Base-by-base conservation (phyloP, 176 grass and related monocot genomes). In the Phyllostachys edulis region DNA sequence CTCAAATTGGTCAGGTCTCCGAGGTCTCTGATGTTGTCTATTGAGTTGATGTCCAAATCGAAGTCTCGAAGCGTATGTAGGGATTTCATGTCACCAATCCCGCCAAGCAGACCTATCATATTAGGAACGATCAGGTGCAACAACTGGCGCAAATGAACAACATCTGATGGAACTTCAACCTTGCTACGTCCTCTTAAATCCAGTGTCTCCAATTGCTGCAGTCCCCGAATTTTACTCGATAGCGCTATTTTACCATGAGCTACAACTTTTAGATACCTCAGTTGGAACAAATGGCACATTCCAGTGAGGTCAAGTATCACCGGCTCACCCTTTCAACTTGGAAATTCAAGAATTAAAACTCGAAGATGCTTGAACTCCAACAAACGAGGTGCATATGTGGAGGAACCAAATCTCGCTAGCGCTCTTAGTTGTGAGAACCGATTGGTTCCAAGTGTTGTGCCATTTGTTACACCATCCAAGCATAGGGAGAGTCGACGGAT, bases 301-400 rank as follows among this genome's bases (percentile, higher is more conserved):
- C 24, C 71, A 2, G 12, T 32, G 6, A 34, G 40, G 71, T 73
- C 71, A 34, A 34, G 0, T 73, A 32, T 71, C 40, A 1, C 38
- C 1, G 0, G 34, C 5, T 2, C 20, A 38, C 7, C 1, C 0
- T 36, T 7, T n/a, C 3, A 0, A 8, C 37, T 11, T 46, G 10
- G 5, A 71, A 6, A 32, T 3, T 47, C 65, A 68, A 41, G 18
- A 11, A 4, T 68, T 68, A 68, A 68, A 41, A 68, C 37, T 41
- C 65, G 37, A 37, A 68, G 65, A 41, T 40, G 65, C 37, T 68
- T 68, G 0, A 68, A 40, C 65, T 41, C 18, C 20, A 9, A 67
- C 17, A 67, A 34, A 34, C 1, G 32, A 34, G 32, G 32, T 34
- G 32, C 32, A 34, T 34, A 34, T 34, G 32, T 34, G 32, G 32